Conservation (phyloP, 169 alveolate genomes). For the Pseudocohnilembus persalinus region DNA sequence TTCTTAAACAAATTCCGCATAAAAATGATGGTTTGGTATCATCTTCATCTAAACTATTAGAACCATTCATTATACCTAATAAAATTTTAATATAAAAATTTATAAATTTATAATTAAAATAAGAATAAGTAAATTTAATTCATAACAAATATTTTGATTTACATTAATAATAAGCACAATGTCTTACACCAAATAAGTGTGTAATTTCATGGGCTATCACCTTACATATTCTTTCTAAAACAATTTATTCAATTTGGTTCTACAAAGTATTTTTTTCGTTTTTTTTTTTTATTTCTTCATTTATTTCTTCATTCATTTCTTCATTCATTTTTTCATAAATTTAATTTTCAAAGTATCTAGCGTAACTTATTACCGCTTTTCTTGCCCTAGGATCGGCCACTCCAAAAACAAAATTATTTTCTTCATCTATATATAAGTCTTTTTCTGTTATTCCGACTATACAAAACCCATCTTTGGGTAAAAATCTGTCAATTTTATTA, state of each 20-base stretch:
- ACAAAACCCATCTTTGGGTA: conserved; percentile 15
- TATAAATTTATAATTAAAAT: too few relatives aligned
- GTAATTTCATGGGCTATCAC: conserved; percentile 78
- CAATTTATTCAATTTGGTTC: conserved; percentile 4
- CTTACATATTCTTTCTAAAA: conserved; percentile 33
- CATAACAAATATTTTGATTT: too few relatives aligned
- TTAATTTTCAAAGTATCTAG: conserved; percentile 46
- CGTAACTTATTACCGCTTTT: not conserved
- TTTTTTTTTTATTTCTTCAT: conserved; percentile 65
- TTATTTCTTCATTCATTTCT: conserved; percentile 73
- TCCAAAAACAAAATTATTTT: not conserved
- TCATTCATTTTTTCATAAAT: conserved; percentile 59
- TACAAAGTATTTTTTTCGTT: conserved; percentile 6
- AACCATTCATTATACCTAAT: conserved; percentile 88
- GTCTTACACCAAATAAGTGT: conserved; percentile 79
- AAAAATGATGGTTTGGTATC: conserved; percentile 60
- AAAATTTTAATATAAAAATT: too few relatives aligned
- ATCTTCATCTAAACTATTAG: conserved; percentile 64
- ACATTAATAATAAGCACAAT: conserved; percentile 78
- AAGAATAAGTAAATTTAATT: too few relatives aligned
- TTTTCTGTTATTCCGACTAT: conserved; percentile 10
- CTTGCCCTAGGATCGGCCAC: not conserved
- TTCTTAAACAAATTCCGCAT: conserved; percentile 72
- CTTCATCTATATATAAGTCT: not conserved
- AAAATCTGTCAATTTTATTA: conserved; percentile 22